A percentile compares a stretch with the other conserved stretches of the same genome.
Evolutionary conservation across 495 filamentous ascomycete species (phyloP).

Genomic region (Sphaerosporella brunnea): DNA sequence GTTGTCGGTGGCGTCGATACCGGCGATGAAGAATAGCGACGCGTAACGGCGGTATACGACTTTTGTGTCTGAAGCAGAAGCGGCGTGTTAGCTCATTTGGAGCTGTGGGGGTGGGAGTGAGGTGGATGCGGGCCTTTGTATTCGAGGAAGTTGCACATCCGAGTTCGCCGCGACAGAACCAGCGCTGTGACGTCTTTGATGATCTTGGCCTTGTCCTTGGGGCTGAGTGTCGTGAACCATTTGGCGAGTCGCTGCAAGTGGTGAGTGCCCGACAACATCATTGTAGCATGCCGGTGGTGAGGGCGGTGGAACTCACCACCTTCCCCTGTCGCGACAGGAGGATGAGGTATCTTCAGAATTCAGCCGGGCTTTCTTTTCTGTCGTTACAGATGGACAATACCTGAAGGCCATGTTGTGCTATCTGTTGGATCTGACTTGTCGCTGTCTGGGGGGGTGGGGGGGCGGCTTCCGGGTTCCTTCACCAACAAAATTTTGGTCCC

Average conservation of each 20-base stretch:
- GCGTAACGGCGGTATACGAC: conserved; percentile 98
- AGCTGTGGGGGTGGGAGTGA: not conserved
- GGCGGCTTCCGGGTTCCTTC: not conserved
- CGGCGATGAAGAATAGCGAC: conserved; percentile 97
- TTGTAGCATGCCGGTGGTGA: not conserved
- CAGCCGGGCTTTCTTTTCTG: too few relatives aligned
- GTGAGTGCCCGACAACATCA: not conserved
- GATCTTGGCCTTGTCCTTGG: conserved; percentile 98
- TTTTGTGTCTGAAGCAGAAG: conserved; percentile 56
- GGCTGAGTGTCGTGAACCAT: conserved; percentile 97
- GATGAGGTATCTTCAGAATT: conserved; percentile 98
- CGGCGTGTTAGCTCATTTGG: conserved; percentile 10
- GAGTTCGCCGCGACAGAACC: conserved; percentile 80
- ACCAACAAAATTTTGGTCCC: too few relatives aligned
- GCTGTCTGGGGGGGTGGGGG: not conserved
- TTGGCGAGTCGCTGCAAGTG: conserved; percentile 72
- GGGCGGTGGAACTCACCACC: conserved; percentile 55
- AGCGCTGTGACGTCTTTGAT: conserved; percentile 99
- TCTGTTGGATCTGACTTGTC: too few relatives aligned
- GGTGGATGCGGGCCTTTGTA: conserved; percentile 59
- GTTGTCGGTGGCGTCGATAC: conserved; percentile 85
- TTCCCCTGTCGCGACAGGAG: conserved; percentile 95
- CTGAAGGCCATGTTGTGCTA: too few relatives aligned
- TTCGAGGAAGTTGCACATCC: conserved; percentile 99
- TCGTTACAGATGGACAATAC: too few relatives aligned